phyloP scores from a whole-genome alignment of 371 early-diverging fungal genomes.

The Conidiobolus coronatus region DNA sequence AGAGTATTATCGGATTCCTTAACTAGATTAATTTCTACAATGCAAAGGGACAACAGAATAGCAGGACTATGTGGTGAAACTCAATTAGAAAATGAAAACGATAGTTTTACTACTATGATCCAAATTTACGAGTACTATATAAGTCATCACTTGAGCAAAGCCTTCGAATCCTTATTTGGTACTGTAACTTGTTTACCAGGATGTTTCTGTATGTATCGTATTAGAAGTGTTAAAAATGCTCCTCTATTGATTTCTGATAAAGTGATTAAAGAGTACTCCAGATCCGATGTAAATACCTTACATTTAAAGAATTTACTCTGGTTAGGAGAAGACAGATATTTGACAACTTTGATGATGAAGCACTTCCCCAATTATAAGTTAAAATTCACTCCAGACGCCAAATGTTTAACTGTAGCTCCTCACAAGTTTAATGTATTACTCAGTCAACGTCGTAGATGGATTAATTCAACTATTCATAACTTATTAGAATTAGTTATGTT shows the following conservation, averaged over 20 bases:
- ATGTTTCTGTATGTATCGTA: constrained; percentile 72
- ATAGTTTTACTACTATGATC: constrained; percentile 83
- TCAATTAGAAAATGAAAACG: constrained; percentile 60
- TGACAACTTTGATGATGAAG: constrained; percentile 96
- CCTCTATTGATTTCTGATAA: constrained; percentile 34
- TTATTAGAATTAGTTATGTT: constrained; percentile 72
- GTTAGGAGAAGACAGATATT: constrained; percentile 66
- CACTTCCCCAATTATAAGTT: constrained; percentile 94
- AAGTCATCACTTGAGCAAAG: constrained; percentile 64
- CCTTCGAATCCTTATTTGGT: constrained; percentile 66
- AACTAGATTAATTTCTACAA: constrained; percentile 40
- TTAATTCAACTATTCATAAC: constrained; percentile 97
- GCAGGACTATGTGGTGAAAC: constrained; percentile 78
- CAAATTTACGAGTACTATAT: constrained; percentile 77
- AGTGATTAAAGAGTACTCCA: constrained; percentile 82
- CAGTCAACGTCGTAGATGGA: constrained; percentile 82
- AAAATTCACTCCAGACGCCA: constrained; percentile 87
- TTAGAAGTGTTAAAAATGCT: constrained; percentile 34
- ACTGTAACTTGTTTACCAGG: constrained; percentile 80
- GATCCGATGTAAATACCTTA: constrained; percentile 84
- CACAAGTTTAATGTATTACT: constrained; percentile 80
- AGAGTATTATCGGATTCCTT: constrained; percentile 38
- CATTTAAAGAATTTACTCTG: constrained; percentile 81
- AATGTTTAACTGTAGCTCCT: constrained; percentile 91
- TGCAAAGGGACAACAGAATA: constrained; percentile 55